Percentiles rank a stretch among this genome's conserved stretches.
Conservation (phyloP, 129 eudicot genomes). For the Glebionis coronaria region DNA sequence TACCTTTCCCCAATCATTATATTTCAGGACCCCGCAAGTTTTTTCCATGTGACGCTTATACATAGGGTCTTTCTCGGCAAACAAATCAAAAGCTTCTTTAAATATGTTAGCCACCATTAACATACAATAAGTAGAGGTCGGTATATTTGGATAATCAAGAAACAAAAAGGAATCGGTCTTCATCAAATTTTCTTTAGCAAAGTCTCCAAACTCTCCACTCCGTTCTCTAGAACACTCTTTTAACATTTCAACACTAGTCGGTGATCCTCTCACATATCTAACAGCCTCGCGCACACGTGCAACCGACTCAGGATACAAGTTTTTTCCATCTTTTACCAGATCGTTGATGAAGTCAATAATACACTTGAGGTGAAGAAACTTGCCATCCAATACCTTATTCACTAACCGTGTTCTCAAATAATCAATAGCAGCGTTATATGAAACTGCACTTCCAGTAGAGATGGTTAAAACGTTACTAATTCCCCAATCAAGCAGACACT, state of each 20-base stretch:
- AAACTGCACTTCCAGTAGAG: slow-evolving; percentile 1
- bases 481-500: slow-evolving; percentile 15
- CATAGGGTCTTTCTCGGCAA: not conserved
- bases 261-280: not conserved
- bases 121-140: slow-evolving; percentile 11
- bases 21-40: not conserved
- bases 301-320: not conserved
- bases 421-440: slow-evolving; percentile 3
- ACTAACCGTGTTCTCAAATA: not conserved
- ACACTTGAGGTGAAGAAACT: slow-evolving; percentile 17
- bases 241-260: not conserved
- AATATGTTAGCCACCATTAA: not conserved
- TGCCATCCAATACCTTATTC: slow-evolving; percentile 9
- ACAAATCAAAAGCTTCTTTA: not conserved
- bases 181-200: too few species aligned
- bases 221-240: slow-evolving; percentile 5
- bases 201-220: too few species aligned
- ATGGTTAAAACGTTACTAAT: slow-evolving; percentile 3
- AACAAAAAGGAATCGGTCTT: not conserved
- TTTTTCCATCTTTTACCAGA: not conserved
- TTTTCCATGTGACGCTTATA: not conserved
- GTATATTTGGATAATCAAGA: slow-evolving; percentile 1
- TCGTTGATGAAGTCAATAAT: slow-evolving; percentile 9
- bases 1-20: slow-evolving; percentile 14
- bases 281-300: not conserved